These are phyloP conservation scores for Cladosporium sp. DNA, from an alignment of 2,329 filamentous ascomycete genomes.

Conservation along the genomic window DNA sequence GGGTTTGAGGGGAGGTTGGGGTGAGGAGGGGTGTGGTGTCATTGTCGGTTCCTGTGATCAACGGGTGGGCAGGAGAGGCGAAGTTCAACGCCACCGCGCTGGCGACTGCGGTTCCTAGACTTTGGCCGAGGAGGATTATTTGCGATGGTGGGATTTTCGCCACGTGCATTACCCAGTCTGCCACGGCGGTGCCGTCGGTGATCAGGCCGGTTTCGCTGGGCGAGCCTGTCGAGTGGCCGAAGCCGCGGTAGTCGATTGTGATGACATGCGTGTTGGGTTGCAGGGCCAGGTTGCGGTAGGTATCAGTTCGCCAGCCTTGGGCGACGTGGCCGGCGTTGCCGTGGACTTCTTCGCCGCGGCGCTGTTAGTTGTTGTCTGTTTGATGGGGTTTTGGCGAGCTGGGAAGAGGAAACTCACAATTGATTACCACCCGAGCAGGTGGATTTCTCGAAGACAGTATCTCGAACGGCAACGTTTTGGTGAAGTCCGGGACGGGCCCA, in stretches of 20 bases:
- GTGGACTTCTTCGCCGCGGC: conserved; percentile 21
- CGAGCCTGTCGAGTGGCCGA: conserved; percentile 72
- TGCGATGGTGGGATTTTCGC: conserved; percentile 63
- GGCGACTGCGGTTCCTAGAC: conserved; percentile 80
- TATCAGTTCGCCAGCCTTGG: conserved; percentile 69
- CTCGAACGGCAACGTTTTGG: conserved; percentile 45
- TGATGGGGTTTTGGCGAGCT: too few relatives aligned
- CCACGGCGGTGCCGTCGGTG: conserved; percentile 67
- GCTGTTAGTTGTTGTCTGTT: neutral
- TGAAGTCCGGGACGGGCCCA: conserved; percentile 44
- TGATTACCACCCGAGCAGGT: conserved; percentile 52
- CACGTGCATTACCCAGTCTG: conserved; percentile 66
- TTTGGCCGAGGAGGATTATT: conserved; percentile 82
- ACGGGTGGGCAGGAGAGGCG: conserved; percentile 28
- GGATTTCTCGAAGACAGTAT: conserved; percentile 48
- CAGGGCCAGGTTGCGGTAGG: conserved; percentile 72
- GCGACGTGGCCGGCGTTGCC: conserved; percentile 84
- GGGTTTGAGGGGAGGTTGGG: neutral
- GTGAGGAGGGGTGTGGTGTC: conserved; percentile 10
- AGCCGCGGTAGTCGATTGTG: conserved; percentile 89
- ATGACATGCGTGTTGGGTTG: conserved; percentile 74
- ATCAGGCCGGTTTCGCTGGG: conserved; percentile 81
- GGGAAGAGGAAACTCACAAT: conserved; percentile 37
- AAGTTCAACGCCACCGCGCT: conserved; percentile 71
- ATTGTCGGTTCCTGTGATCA: neutral